Conservation (phyloP, 495 filamentous ascomycete species). For the Hypoxylon trugodes region DNA sequence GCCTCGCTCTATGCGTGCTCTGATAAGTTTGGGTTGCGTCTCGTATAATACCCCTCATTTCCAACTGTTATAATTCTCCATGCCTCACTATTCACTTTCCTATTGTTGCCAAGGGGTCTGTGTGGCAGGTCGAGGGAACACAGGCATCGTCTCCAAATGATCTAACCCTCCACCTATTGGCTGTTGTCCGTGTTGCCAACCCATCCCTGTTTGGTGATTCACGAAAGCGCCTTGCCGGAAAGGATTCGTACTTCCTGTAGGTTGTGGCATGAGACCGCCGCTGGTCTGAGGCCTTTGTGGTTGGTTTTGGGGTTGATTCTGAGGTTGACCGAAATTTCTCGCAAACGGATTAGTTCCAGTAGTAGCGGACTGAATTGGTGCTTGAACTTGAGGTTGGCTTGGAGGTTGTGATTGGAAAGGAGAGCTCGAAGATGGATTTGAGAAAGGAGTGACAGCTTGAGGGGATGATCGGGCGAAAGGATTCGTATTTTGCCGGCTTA, state of each 20-base stretch:
- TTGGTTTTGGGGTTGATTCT: constrained; percentile 34
- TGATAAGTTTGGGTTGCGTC: constrained; percentile 2
- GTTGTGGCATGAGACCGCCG: constrained; percentile 62
- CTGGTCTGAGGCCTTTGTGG: constrained; percentile 55
- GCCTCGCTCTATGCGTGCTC: constrained; percentile 39
- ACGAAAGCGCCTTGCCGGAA: constrained; percentile 90
- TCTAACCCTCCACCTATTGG: constrained; percentile 89
- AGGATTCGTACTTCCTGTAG: constrained; percentile 92
- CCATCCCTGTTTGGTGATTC: constrained; percentile 83
- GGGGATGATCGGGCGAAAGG: constrained; percentile 75
- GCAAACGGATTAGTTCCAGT: constrained; percentile 82
- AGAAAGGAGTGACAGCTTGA: constrained; percentile 56
- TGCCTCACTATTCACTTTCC: not conserved
- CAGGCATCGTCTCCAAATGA: constrained; percentile 77
- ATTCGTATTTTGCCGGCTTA: constrained; percentile 79
- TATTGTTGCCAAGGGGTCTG: constrained; percentile 64
- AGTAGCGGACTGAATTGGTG: constrained; percentile 65
- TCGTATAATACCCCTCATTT: not conserved
- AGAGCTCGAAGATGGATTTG: constrained; percentile 55
- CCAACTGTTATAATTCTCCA: not conserved
- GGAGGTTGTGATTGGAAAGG: constrained; percentile 60
- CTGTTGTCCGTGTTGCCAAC: constrained; percentile 81
- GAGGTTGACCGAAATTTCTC: constrained; percentile 51
- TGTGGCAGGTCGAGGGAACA: constrained; percentile 82
- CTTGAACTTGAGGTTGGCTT: constrained; percentile 51